Base-by-base conservation (phyloP, 331 rosid species). In the Ulmus americana region DNA sequence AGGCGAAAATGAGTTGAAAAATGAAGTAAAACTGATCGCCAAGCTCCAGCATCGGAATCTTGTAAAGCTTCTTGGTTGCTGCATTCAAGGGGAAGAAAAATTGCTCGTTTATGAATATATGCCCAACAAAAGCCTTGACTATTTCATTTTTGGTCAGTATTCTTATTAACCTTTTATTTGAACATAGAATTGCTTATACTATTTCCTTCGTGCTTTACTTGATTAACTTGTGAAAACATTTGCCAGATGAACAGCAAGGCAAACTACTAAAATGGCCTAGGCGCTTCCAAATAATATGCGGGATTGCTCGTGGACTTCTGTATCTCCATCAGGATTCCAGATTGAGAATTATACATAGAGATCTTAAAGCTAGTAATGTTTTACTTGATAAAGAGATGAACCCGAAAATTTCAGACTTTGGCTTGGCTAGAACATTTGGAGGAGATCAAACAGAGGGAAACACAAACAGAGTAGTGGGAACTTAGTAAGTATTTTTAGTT, bases 1-100 rank as follows among this genome's bases (percentile, higher is more conserved):
- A 65, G 77, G 77, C n/a, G 0, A 8, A 5, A 35, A 53, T 1
- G 69, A 71, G 63, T 53, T 71, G 75, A 71, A 62, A 28, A 28
- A 28, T 28, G 35, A 28, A 28, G 71, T 64, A 11, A 40, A 41
- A n/a, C 45, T 64, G 0, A 64, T 58, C 6, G 67, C 71, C 20
- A 72, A 72, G 44, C 77, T 72, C 35, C 77, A 64, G 45, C 71
- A 72, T 55, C 59, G 71, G 6, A 72, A 72, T 65, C 71, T 72
- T 41, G 77, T 72, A 7, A 72, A 41, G 61, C 67, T 72, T 38
- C 39, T 58, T 58, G 77, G 61, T 28, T 28, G 35, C 35, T 28
- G 35, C 35, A 28, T 28, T 28, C 35, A 28, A 28, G 35, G 35
- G 0, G 35, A 2, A 28, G 35, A 28, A 28, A 28, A 28, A 28